Evolutionary conservation across 2,329 filamentous ascomycete genomes (phyloP), one percentile per base, ranked within the genome.

Genomic region (Pseudovirgaria hyperparasitica): DNA sequence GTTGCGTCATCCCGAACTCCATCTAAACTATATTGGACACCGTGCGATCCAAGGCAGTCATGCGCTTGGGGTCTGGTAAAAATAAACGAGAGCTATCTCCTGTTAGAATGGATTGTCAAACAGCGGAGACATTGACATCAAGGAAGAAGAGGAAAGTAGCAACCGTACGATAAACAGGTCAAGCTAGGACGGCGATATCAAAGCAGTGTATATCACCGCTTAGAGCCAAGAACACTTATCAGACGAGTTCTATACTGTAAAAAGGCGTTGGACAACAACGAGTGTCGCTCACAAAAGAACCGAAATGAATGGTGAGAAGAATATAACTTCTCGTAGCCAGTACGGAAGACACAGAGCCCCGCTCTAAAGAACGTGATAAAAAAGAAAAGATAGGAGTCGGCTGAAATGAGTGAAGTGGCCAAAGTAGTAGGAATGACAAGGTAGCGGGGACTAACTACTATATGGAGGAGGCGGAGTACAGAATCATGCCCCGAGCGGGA

Each of bases 221-320:
- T 30, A 32, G 22, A 25, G 32, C 33, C 33, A 26, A 38, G 35
- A 37, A 33, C 28, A 52, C 48, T 36, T 26, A 34, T 29, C 30
- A 32, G 35, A 39, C 32, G 34, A 34, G 26, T 28, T 30, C 22
- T 15, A 28, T 38, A 27, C 39, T 40, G 34, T 33, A 36, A 32
- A 34, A 31, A 37, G 31, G 30, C 33, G 33, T 38, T 37, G 37
- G 32, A 40, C 35, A 36, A 43, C 30, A 39, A 43, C 45, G 26
- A 31, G 34, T 41, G 44, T 29, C 32, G 27, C 34, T 26, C 29
- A 35, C 32, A 29, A 32, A 19, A 10, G 15, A 12, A 27, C 29
- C 33, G 23, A 52, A 53, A 53, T 39, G 50, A 54, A 45, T 53
- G 50, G 49, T 52, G 41, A 43, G 48, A 48, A 38, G 49, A 49